These are phyloP conservation scores for Lasiosphaeriaceae sp. DNA, from an alignment of 495 filamentous ascomycete genomes.

Conservation along the genomic window DNA sequence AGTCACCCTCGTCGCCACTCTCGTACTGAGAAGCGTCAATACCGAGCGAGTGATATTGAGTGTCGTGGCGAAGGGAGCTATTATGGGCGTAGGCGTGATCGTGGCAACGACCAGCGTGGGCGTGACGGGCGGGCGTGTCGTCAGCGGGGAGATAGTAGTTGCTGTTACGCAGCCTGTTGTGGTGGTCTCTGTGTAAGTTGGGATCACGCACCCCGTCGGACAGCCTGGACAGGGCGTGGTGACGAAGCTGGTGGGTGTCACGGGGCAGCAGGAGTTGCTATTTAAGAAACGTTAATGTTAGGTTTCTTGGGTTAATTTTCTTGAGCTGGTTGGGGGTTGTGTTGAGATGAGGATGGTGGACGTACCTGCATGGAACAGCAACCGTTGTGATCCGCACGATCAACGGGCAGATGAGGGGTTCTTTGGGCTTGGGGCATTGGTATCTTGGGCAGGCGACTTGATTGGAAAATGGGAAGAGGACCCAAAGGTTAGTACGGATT, in stretches of 20 bases:
- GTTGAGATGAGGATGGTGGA: neutral
- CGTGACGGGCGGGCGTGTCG: conserved; percentile 5
- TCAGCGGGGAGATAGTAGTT: neutral
- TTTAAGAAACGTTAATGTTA: conserved; percentile 5
- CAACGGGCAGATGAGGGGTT: neutral
- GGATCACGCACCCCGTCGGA: conserved; percentile 26
- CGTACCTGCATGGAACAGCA: conserved; percentile 29
- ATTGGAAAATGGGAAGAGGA: too few species aligned
- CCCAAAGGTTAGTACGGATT: too few species aligned
- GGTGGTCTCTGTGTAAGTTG: conserved; percentile 33
- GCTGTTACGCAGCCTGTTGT: conserved; percentile 32
- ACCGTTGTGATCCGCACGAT: conserved; percentile 23
- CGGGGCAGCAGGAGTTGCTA: conserved; percentile 36
- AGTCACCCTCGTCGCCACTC: too few species aligned
- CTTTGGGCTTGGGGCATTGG: neutral
- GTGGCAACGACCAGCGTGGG: conserved; percentile 13
- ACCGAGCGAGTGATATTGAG: too few species aligned
- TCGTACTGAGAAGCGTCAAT: too few species aligned
- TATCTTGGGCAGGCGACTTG: neutral
- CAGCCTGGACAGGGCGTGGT: conserved; percentile 30
- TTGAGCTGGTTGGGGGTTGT: neutral
- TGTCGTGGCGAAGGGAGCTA: neutral
- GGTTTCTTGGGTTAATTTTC: too few species aligned
- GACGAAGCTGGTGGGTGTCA: conserved; percentile 30
- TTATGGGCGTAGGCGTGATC: neutral